A percentile compares a stretch with the other conserved stretches of the same genome.
These are phyloP conservation scores for Ogataea haglerorum DNA, from an alignment of 805 yeast species.

Conservation along the genomic window DNA sequence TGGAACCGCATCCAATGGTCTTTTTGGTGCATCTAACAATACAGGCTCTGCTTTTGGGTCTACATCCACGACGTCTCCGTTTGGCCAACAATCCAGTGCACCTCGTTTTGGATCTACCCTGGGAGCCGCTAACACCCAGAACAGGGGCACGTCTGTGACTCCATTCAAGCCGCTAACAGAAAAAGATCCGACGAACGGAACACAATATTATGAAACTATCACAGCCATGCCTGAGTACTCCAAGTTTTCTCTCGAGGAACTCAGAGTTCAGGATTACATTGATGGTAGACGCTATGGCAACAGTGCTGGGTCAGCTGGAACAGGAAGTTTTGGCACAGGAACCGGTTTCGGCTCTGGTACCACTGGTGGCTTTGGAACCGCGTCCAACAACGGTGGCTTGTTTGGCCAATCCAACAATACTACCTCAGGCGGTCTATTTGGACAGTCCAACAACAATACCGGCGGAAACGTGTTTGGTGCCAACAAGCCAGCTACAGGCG, in stretches of 20 bases:
- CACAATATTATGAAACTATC: conserved; percentile 67
- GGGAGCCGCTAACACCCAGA: conserved; percentile 35
- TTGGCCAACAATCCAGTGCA: conserved; percentile 35
- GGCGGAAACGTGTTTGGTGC: conserved; percentile 17
- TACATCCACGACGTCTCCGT: conserved; percentile 32
- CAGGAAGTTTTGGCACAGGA: conserved; percentile 25
- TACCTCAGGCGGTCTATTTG: conserved; percentile 35
- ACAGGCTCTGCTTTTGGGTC: conserved; percentile 33
- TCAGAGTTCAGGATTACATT: conserved; percentile 84
- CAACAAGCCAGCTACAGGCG: conserved; percentile 30
- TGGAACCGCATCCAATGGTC: conserved; percentile 7
- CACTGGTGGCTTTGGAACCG: conserved; percentile 17
- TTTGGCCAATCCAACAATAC: conserved; percentile 39
- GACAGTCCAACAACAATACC: conserved; percentile 25
- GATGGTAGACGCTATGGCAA: conserved; percentile 63
- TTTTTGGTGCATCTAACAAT: conserved; percentile 25
- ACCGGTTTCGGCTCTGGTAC: conserved; percentile 33
- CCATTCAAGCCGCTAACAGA: conserved; percentile 72
- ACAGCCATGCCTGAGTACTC: conserved; percentile 88
- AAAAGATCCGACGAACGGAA: conserved; percentile 60
- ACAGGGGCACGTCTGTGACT: conserved; percentile 65
- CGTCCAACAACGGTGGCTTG: conserved; percentile 37
- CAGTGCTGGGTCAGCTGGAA: not conserved
- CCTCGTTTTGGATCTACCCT: conserved; percentile 32
- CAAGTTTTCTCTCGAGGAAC: conserved; percentile 79